Conservation (phyloP, 2,329 filamentous ascomycete species). For the Metarhizium guizhouense region DNA sequence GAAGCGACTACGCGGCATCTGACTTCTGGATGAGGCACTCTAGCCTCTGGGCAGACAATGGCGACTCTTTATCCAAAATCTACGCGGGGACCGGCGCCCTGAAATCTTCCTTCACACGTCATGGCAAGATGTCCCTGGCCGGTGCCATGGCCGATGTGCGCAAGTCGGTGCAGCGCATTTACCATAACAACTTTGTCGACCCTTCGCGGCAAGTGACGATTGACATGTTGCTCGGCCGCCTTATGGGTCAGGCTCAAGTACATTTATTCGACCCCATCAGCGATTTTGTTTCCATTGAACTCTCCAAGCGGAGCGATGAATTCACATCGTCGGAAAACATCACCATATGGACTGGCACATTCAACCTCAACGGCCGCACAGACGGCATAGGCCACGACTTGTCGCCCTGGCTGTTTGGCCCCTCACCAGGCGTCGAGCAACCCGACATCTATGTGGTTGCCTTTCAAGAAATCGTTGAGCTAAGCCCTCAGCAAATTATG, state of each 20-base stretch:
- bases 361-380: slow-evolving; percentile 88
- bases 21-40: slow-evolving; percentile 93
- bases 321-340: slow-evolving; percentile 69
- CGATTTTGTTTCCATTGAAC: slow-evolving; percentile 74
- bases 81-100: slow-evolving; percentile 94
- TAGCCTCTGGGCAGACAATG: slow-evolving; percentile 94
- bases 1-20: slow-evolving; percentile 56
- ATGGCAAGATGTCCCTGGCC: slow-evolving; percentile 91
- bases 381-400: slow-evolving; percentile 71
- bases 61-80: slow-evolving; percentile 86
- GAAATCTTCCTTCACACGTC: slow-evolving; percentile 89
- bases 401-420: slow-evolving; percentile 74
- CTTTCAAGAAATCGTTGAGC: slow-evolving; percentile 96
- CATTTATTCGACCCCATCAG: slow-evolving; percentile 90
- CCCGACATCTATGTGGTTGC: slow-evolving; percentile 85
- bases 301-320: slow-evolving; percentile 58
- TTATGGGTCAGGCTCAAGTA: slow-evolving; percentile 76
- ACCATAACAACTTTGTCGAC: slow-evolving; percentile 96
- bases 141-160: slow-evolving; percentile 91
- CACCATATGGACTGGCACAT: slow-evolving; percentile 78
- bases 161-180: slow-evolving; percentile 87
- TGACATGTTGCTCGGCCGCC: slow-evolving; percentile 77
- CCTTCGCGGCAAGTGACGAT: slow-evolving; percentile 90
- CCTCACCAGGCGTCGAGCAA: slow-evolving; percentile 45
- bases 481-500: slow-evolving; percentile 98